phyloP scores from a whole-genome alignment of 2,329 filamentous ascomycete genomes.

The Xenoacremonium recifei region DNA sequence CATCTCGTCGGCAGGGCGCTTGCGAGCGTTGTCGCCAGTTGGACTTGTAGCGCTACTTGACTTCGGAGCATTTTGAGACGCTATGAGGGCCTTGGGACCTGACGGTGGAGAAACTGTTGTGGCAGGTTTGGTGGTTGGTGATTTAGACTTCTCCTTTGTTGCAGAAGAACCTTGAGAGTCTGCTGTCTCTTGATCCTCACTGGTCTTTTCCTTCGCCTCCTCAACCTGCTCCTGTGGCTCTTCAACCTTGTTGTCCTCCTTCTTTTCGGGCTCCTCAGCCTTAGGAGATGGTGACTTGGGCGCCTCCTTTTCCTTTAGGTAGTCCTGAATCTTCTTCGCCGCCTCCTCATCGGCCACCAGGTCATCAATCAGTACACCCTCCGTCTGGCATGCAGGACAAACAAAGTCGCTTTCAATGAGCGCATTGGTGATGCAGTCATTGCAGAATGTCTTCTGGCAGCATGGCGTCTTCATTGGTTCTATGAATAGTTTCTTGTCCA shows the following conservation, averaged over 20 bases:
- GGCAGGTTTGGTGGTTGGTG: conserved; percentile 24
- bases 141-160: conserved; percentile 34
- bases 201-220: conserved; percentile 16
- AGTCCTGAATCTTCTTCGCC: conserved; percentile 75
- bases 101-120: conserved; percentile 28
- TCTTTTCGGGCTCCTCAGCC: conserved; percentile 17
- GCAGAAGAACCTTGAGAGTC: too few relatives aligned
- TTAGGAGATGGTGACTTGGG: conserved; percentile 43
- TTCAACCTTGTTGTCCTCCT: conserved; percentile 16
- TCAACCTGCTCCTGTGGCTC: conserved; percentile 41
- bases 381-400: conserved; percentile 87
- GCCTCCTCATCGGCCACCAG: conserved; percentile 79
- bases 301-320: conserved; percentile 56
- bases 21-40: conserved; percentile 56
- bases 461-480: conserved; percentile 99
- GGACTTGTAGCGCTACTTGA: conserved; percentile 26
- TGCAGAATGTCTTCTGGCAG: conserved; percentile 97
- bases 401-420: conserved; percentile 97
- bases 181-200: conserved; percentile 16
- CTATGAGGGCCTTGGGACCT: conserved; percentile 25
- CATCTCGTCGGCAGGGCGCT: conserved; percentile 76
- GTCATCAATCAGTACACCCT: conserved; percentile 91
- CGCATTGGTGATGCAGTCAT: conserved; percentile 98
- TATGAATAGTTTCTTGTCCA: conserved; percentile 98
- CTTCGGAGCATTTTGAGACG: conserved; percentile 37